A percentile compares a stretch with the other conserved stretches of the same genome.
Evolutionary conservation across 345 rosid species (phyloP).

Genomic region (Excoecaria agallocha): DNA sequence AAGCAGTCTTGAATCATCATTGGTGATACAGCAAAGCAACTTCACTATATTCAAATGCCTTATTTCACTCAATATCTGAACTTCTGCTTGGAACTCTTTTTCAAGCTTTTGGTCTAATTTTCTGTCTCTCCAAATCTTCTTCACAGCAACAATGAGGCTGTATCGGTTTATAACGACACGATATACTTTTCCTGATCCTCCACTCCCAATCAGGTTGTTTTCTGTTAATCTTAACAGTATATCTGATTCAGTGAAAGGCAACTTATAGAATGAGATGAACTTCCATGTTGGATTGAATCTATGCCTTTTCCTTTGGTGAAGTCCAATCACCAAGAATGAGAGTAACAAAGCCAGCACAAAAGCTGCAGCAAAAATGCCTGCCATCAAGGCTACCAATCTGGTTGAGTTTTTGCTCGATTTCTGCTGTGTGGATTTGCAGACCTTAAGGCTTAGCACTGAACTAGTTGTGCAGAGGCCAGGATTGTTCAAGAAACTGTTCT

Average conservation of each 20-base stretch:
- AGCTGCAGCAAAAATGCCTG: slow-evolving; percentile 5
- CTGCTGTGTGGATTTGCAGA: slow-evolving; percentile 25
- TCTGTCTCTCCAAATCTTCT: slow-evolving; percentile 20
- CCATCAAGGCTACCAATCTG: slow-evolving; percentile 17
- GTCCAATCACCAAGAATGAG: slow-evolving; percentile 18
- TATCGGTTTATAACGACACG: background rate
- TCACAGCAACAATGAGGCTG: slow-evolving; percentile 24
- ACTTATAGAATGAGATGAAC: slow-evolving; percentile 18
- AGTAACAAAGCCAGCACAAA: slow-evolving; percentile 19
- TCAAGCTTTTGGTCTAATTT: slow-evolving; percentile 20
- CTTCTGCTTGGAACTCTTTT: slow-evolving; percentile 26
- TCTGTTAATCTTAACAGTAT: slow-evolving; percentile 25
- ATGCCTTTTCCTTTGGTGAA: slow-evolving; percentile 26
- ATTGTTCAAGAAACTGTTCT: slow-evolving; percentile 47
- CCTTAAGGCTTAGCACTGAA: slow-evolving; percentile 25
- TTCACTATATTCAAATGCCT: slow-evolving; percentile 34
- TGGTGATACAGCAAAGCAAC: slow-evolving; percentile 26
- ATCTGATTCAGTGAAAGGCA: slow-evolving; percentile 14
- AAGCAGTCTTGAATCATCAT: slow-evolving; percentile 19
- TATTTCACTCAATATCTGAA: slow-evolving; percentile 20
- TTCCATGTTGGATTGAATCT: slow-evolving; percentile 11
- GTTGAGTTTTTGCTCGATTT: slow-evolving; percentile 18
- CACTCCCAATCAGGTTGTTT: slow-evolving; percentile 24
- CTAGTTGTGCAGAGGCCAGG: slow-evolving; percentile 46
- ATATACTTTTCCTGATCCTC: slow-evolving; percentile 31